Conservation (phyloP, 371 early-diverging fungal genomes). For the Capillidium heterosporum region DNA sequence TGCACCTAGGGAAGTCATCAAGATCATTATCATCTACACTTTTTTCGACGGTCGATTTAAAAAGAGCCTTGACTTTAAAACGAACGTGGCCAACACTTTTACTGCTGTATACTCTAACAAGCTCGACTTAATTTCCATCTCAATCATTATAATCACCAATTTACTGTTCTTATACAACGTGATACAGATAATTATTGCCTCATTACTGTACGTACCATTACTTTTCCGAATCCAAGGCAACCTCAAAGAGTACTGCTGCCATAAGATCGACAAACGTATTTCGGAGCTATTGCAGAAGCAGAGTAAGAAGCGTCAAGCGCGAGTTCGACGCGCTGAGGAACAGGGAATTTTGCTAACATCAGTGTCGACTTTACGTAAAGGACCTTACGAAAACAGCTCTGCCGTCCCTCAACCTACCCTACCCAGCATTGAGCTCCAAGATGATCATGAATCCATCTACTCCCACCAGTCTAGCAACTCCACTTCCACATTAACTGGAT, state of each 20-base stretch:
- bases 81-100: not conserved
- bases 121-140: conserved; percentile 14
- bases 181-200: conserved; percentile 32
- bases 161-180: conserved; percentile 37
- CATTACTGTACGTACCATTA: conserved; percentile 61
- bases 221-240: conserved; percentile 67
- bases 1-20: conserved; percentile 63
- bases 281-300: not conserved
- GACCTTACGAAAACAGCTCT: not conserved
- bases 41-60: conserved; percentile 12
- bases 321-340: not conserved
- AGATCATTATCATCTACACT: conserved; percentile 19
- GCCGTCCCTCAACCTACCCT: conserved; percentile 1
- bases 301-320: not conserved
- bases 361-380: not conserved
- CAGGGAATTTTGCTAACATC: not conserved
- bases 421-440: not conserved
- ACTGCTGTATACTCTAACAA: not conserved
- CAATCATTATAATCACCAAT: conserved; percentile 43
- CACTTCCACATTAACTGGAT: not conserved
- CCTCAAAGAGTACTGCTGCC: conserved; percentile 79
- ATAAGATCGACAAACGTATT: conserved; percentile 68
- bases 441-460: not conserved
- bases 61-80: not conserved
- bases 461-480: not conserved